Evolutionary conservation across 768 basidiomycete genomes (phyloP).

Genomic region (Naganishia randhawae): DNA sequence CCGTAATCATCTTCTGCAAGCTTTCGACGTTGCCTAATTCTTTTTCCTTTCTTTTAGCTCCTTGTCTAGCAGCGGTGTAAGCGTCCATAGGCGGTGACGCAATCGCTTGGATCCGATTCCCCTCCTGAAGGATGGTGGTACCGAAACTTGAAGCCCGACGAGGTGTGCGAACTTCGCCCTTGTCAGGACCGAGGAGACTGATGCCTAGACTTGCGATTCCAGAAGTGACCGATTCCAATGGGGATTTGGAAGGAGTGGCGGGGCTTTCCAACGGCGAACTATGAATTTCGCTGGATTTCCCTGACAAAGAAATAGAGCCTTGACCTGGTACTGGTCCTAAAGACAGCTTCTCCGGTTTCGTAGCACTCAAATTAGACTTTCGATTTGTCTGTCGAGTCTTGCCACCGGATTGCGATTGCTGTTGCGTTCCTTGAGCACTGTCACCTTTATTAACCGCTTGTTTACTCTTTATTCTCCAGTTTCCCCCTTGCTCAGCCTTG

Average conservation of each 20-base stretch:
- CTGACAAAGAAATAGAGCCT: not conserved
- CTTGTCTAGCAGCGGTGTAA: conserved; percentile 24
- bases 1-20: conserved; percentile 87
- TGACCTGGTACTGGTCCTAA: not conserved
- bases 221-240: not conserved
- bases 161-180: not conserved
- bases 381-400: conserved; percentile 1
- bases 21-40: conserved; percentile 34
- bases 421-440: not conserved
- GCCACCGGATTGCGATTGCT: not conserved
- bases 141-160: conserved; percentile 11
- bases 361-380: conserved; percentile 8
- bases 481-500: not conserved
- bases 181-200: conserved; percentile 3
- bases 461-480: conserved; percentile 8
- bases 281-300: not conserved
- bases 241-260: not conserved
- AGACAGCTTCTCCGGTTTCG: not conserved
- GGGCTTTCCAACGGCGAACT: not conserved
- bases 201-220: not conserved
- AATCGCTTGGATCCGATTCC: conserved; percentile 27
- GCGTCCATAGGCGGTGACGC: conserved; percentile 29
- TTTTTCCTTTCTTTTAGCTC: conserved; percentile 18
- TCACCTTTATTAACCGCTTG: conserved; percentile 1
- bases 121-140: conserved; percentile 2